A percentile compares a stretch with the other conserved stretches of the same genome.
Conservation (phyloP, 2,329 filamentous ascomycete genomes). For the Scedosporium dehoogii region DNA sequence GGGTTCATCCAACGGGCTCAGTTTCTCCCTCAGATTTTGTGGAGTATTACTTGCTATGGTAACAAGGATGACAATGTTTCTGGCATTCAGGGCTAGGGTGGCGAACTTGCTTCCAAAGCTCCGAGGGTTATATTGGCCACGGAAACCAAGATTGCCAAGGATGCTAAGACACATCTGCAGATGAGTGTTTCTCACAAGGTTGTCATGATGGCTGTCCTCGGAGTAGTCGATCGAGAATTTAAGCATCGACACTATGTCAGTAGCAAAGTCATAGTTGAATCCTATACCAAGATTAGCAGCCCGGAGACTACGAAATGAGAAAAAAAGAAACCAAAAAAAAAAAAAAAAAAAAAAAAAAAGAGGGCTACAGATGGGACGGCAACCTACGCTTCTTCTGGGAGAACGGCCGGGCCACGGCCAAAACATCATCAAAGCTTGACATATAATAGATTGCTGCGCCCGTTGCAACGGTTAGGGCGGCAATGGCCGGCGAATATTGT, state of each 20-base stretch:
- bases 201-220: constrained; percentile 60
- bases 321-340: neutral
- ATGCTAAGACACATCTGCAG: constrained; percentile 71
- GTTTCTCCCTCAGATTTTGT: constrained; percentile 41
- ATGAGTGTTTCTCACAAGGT: constrained; percentile 60
- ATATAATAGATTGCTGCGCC: constrained; percentile 34
- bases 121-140: constrained; percentile 50
- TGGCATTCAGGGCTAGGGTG: constrained; percentile 63
- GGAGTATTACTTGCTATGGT: constrained; percentile 52
- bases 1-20: constrained; percentile 52
- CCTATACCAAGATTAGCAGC: constrained; percentile 24
- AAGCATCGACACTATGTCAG: constrained; percentile 58
- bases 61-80: constrained; percentile 58
- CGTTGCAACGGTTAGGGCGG: constrained; percentile 46
- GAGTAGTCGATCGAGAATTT: constrained; percentile 74
- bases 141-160: constrained; percentile 68
- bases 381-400: constrained; percentile 24
- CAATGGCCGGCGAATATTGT: constrained; percentile 47
- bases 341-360: neutral
- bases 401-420: constrained; percentile 54
- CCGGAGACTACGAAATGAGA: neutral
- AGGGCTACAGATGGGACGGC: neutral
- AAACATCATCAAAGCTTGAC: constrained; percentile 58
- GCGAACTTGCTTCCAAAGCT: constrained; percentile 64
- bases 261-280: constrained; percentile 53